Conservation (phyloP, 2,329 filamentous ascomycete species). For the Stachybotrys chlorohalonatus region DNA sequence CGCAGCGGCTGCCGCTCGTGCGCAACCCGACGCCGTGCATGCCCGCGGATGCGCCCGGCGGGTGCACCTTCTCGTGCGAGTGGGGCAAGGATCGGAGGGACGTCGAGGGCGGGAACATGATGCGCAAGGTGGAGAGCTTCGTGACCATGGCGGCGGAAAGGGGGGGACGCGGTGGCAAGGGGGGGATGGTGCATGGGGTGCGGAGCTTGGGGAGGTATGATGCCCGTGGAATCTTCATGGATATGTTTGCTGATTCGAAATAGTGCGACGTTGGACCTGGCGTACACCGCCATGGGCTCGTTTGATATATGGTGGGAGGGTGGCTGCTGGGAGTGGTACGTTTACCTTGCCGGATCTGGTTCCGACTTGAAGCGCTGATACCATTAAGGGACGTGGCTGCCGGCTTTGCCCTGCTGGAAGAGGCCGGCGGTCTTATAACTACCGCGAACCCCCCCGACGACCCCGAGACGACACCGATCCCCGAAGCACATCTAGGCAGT, state of each 20-base stretch:
- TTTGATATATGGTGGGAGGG: conserved; percentile 82
- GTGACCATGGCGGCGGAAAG: conserved; percentile 64
- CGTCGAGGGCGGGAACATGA: conserved; percentile 55
- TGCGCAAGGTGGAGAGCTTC: conserved; percentile 66
- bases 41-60: conserved; percentile 53
- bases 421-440: conserved; percentile 66
- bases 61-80: conserved; percentile 66
- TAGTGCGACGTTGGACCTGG: conserved; percentile 64
- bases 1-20: conserved; percentile 53
- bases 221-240: neutral
- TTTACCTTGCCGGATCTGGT: neutral
- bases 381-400: conserved; percentile 59
- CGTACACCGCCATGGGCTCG: conserved; percentile 65
- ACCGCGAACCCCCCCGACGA: conserved; percentile 62
- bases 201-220: conserved; percentile 54
- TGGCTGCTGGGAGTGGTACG: conserved; percentile 70
- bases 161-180: conserved; percentile 52
- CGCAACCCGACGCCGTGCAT: conserved; percentile 53
- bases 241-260: neutral
- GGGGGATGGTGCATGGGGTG: conserved; percentile 73
- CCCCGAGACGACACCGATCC: conserved; percentile 43
- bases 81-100: conserved; percentile 74
- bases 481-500: conserved; percentile 54
- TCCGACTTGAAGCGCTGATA: neutral
- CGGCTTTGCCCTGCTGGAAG: conserved; percentile 61